Evolutionary conservation across 768 basidiomycete species (phyloP), one percentile per base, ranked within the genome.

Genomic region (Kwoniella mangroviensis): DNA sequence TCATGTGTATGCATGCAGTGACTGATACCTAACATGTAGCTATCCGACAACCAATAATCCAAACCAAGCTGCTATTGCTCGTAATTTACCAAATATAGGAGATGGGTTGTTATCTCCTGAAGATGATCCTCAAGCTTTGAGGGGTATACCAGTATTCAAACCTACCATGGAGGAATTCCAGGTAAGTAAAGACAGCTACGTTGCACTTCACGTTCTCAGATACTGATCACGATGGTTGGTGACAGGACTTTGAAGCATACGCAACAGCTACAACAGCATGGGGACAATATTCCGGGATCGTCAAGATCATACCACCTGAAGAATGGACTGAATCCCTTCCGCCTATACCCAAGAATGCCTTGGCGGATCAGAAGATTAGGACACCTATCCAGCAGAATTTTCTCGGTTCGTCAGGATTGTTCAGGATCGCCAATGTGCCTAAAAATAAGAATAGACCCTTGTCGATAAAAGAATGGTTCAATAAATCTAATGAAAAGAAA

Each of bases 351-450:
- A 85, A 87, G n/a, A 89, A 67, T 6, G 67, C 92, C 70, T 86
- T 99, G 22, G 85, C 86, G 12, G 76, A 86, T 5, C 88, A 98
- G 69, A 91, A 90, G 81, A 91, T 99, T 70, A 90, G 89, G 84
- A 88, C 88, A 17, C 94, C 97, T 2, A 98, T 98, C 75, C 93
- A 94, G 80, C 96, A 98, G 81, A 89, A 90, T 80, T 93, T 98
- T 90, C 84, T 90, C 51, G 96, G 96, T 10, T 63, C 88, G 65
- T 89, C 88, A 5, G 96, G 96, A 2, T 86, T 95, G 6, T 98
- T 93, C 82, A 89, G 92, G 22, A 90, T 93, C 75, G 89, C 93
- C 84, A 98, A 97, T 79, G 87, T 97, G 78, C 93, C 93, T 85
- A 94, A 92, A 83, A 76, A 79, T 56, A 76, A 76, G 65, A 80